phyloP scores from a whole-genome alignment of 345 rosid genomes.

The Syzygium aqueum region DNA sequence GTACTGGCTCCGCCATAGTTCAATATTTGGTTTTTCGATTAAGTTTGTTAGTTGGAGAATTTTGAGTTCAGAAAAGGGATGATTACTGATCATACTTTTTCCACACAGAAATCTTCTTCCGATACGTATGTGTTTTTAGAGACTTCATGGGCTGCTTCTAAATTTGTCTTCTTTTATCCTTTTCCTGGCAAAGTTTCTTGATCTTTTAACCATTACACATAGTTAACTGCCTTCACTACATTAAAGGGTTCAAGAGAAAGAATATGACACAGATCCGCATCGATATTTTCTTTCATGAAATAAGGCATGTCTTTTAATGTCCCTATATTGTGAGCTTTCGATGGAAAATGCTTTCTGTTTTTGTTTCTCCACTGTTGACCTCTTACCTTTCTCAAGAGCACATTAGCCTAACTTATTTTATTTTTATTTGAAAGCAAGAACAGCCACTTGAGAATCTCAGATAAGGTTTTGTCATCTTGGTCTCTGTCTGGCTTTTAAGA shows the following conservation, averaged over 20 bases:
- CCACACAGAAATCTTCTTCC: not conserved
- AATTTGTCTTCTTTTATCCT: not conserved
- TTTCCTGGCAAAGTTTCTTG: not conserved
- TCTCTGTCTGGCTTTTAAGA: not conserved
- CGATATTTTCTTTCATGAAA: not conserved
- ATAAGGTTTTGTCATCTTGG: not conserved
- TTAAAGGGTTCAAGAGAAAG: not conserved
- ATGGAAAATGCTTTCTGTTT: not conserved
- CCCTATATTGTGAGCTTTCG: not conserved
- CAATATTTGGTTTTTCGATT: not conserved
- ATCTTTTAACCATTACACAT: not conserved
- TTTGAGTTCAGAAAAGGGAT: not conserved
- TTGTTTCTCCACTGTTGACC: not conserved
- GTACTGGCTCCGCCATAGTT: not conserved
- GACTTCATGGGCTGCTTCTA: not conserved
- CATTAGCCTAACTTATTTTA: not conserved
- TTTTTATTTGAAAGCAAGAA: not conserved
- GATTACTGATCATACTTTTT: not conserved
- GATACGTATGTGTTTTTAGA: not conserved
- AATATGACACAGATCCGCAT: not conserved
- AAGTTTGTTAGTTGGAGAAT: not conserved
- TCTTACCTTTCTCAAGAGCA: not conserved
- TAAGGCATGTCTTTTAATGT: not conserved
- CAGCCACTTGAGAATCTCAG: not conserved
- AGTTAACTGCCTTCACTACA: not conserved